These are phyloP conservation scores for Chytriomyces hyalinus DNA, from an alignment of 192 early-diverging fungal species.

Conservation along the genomic window DNA sequence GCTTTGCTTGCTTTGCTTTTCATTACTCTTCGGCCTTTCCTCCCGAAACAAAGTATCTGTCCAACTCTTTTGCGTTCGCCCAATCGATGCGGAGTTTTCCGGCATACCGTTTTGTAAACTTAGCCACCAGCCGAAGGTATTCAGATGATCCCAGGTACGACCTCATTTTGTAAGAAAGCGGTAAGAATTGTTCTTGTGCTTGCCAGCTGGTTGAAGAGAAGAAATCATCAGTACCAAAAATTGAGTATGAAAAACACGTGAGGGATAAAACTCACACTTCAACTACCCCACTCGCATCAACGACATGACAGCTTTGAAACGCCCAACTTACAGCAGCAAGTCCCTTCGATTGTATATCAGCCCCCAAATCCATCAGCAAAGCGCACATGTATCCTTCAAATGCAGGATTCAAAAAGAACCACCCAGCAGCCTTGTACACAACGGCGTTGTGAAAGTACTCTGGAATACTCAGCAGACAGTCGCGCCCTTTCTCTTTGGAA, in stretches of 20 bases:
- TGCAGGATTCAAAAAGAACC: slow-evolving; percentile 33
- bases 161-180: slow-evolving; percentile 11
- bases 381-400: slow-evolving; percentile 33
- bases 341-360: slow-evolving; percentile 15
- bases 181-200: slow-evolving; percentile 23
- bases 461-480: slow-evolving; percentile 25
- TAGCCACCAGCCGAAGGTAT: slow-evolving; percentile 12
- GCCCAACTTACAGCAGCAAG: slow-evolving; percentile 30
- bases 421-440: slow-evolving; percentile 17
- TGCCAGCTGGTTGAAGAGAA: slow-evolving; percentile 12
- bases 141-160: slow-evolving; percentile 11
- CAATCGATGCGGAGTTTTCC: slow-evolving; percentile 31
- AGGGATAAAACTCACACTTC: slow-evolving; percentile 25
- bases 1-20: background rate
- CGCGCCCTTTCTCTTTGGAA: slow-evolving; percentile 25
- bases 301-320: slow-evolving; percentile 25
- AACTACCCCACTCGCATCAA: slow-evolving; percentile 11
- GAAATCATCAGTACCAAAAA: background rate
- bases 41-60: slow-evolving; percentile 5
- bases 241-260: background rate
- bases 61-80: slow-evolving; percentile 18
- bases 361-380: slow-evolving; percentile 11
- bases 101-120: slow-evolving; percentile 19
- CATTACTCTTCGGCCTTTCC: background rate
- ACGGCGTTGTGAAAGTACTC: slow-evolving; percentile 36